A percentile compares a stretch with the other conserved stretches of the same genome.
phyloP scores from a whole-genome alignment of 176 grass and related monocot species.

The Tillandsia leiboldiana region DNA sequence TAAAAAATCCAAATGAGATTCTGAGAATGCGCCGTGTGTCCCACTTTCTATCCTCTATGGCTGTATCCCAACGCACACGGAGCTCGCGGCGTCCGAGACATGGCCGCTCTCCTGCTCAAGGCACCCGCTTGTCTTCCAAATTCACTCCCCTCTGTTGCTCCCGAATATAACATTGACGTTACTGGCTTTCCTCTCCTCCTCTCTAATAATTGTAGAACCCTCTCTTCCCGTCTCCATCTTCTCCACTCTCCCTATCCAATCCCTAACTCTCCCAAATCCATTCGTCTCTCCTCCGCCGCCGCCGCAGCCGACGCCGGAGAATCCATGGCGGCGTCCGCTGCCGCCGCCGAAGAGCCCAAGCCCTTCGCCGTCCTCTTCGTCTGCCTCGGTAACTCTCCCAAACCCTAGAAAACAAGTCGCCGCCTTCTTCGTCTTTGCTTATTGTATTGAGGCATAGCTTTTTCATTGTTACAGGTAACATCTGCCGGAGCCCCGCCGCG shows the following conservation, averaged over 20 bases:
- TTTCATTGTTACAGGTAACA: constrained; percentile 51
- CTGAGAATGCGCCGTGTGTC: no score
- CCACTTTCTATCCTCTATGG: no score
- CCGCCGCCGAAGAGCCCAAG: constrained; percentile 15
- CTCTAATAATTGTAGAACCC: not conserved
- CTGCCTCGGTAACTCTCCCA: constrained; percentile 52
- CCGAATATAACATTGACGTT: not conserved
- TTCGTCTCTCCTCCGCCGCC: not conserved
- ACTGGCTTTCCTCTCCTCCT: constrained; percentile 8
- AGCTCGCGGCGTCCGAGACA: no score
- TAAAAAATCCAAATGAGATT: no score
- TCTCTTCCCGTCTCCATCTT: not conserved
- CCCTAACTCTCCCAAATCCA: not conserved
- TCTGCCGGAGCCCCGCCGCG: constrained; percentile 84
- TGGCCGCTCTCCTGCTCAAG: no score
- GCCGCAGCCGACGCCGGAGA: constrained; percentile 26
- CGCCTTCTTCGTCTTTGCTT: not conserved
- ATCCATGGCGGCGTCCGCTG: constrained; percentile 26
- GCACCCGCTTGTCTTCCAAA: no score
- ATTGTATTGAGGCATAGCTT: constrained; percentile 10
- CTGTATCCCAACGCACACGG: no score
- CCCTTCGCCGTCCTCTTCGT: constrained; percentile 92
- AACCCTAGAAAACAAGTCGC: not conserved
- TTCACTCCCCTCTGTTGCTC: no score
- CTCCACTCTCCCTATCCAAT: constrained; percentile 1